Base-by-base conservation (phyloP, 768 basidiomycete genomes). In the Leccinum incarnatum region DNA sequence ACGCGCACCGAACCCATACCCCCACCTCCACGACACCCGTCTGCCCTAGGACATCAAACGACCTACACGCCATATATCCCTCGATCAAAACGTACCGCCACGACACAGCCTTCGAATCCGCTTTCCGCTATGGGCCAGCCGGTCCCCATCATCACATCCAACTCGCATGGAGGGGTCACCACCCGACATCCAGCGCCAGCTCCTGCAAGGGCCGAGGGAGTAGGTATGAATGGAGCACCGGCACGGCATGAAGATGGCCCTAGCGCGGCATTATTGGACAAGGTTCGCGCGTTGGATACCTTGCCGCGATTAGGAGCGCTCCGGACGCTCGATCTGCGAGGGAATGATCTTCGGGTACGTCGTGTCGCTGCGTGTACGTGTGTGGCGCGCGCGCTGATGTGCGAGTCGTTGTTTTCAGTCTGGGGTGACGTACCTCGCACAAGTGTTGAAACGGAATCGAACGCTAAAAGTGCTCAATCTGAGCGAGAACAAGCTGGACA, bases 361-460 rank as follows among this genome's bases (percentile, higher is more conserved):
- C 14, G 29, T 32, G 11, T 0, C 10, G n/a, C 2, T 45, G 11
- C 42, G 19, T 42, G 10, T 10, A 42, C 10, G 1, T 42, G n/a
- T 42, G 8, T 54, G 57, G 34, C 14, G 51, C 4, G 11, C 30
- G 5, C 42, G 11, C 42, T 63, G 57, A 58, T 10, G 8, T 17
- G 1, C 3, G 40, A 30, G 23, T 5, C 32, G 14, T 36, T 15
- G 9, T 45, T 47, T 12, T 14, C 60, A 84, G 82, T 83, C 74
- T 46, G 95, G 96, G 0, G 88, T 98, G 36, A 84, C 83, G 0
- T 98, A 97, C 68, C 84, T 98, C 51, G 89, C 95, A 0, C 95
- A 98, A 74, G 96, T 98, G 0, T 78, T 98, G 62, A 98, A 98
- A 70, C 87, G 96, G 37, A 98, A 99, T 73, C 80, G 95, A 47